Evolutionary conservation across 768 basidiomycete species (phyloP).

Genomic region (Psilocybe subaeruginosa): DNA sequence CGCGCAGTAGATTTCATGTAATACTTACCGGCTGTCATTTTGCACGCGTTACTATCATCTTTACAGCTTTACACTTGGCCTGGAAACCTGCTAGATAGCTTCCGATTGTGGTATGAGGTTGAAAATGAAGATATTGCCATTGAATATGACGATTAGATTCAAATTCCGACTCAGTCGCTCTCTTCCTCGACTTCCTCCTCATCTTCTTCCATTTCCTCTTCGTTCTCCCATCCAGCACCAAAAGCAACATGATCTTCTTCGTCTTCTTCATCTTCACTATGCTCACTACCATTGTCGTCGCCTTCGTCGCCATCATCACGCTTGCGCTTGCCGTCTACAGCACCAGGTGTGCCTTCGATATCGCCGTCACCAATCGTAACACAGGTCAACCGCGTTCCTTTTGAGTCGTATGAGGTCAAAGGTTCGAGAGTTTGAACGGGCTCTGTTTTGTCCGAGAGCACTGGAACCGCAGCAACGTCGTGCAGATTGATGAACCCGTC

Average conservation of each 20-base stretch:
- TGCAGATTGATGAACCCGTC: conserved; percentile 86
- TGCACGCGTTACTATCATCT: conserved; percentile 4
- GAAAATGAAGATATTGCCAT: neutral
- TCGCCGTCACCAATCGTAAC: conserved; percentile 38
- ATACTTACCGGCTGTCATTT: conserved; percentile 4
- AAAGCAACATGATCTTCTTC: conserved; percentile 31
- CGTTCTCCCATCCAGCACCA: conserved; percentile 26
- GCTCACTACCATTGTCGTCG: conserved; percentile 29
- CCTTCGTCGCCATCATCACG: conserved; percentile 29
- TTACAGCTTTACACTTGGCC: no score
- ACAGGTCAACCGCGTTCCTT: conserved; percentile 85
- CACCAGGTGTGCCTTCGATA: conserved; percentile 6
- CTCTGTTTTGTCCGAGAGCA: conserved; percentile 9
- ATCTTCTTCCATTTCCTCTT: conserved; percentile 31
- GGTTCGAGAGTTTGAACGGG: conserved; percentile 49
- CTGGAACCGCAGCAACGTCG: conserved; percentile 60
- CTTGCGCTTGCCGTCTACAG: conserved; percentile 26
- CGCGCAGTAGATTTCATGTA: conserved; percentile 80
- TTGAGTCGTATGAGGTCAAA: conserved; percentile 75
- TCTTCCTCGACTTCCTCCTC: conserved; percentile 27
- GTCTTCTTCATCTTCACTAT: conserved; percentile 31
- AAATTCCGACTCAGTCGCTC: conserved; percentile 7
- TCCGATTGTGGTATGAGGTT: no score
- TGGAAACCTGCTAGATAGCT: no score
- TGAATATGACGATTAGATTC: neutral